Evolutionary conservation across 129 eudicot species (phyloP), one percentile per base, ranked within the genome.

Genomic region (Silybum marianum): DNA sequence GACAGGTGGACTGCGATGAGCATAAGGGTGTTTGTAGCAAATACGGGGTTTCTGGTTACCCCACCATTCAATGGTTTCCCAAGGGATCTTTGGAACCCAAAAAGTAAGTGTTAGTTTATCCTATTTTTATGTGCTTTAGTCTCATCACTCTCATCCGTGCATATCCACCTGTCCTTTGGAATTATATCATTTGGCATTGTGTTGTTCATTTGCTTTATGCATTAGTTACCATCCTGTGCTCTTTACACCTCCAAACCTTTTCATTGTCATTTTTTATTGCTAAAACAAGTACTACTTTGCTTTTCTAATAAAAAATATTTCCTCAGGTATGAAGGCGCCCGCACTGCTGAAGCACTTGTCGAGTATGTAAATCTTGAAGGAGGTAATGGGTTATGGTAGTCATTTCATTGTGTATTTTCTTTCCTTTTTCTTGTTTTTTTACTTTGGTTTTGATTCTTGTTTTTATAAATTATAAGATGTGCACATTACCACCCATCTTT

Each of bases 31-130:
- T 96, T 75, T 96, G 99, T 72, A 83, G 90, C 88, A 96, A 96
- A 82, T 93, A 72, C 76, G 98, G 94, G 10, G 98, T 96, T 76
- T 87, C 93, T 79, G 99, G 98, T 22, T 96, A 93, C 82, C 99
- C 98, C 80, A 96, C 98, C 75, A 86, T 96, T 82, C 92, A 96
- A 66, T 96, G 99, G 99, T 96, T 96, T 86, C 99, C 99, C 9
- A 96, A 93, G 88, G 98, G 98, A 67, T 96, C 99, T 68, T 85
- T 96, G 89, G 97, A 96, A 85, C 99, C 99, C 71, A 96, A 91
- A 81, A 93, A 96, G 99, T 93, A 83, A 81, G 98, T 87, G 7
- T 66, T 16, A 34, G 9, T 32, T 28, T 30, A 12, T 24, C 22
- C 7, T 71, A 4, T 22, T 71, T 25, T 63, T 28, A 24, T 40